These are phyloP conservation scores for Liriodendron chinense DNA, from an alignment of 164 flowering plant genomes.

Conservation along the genomic window DNA sequence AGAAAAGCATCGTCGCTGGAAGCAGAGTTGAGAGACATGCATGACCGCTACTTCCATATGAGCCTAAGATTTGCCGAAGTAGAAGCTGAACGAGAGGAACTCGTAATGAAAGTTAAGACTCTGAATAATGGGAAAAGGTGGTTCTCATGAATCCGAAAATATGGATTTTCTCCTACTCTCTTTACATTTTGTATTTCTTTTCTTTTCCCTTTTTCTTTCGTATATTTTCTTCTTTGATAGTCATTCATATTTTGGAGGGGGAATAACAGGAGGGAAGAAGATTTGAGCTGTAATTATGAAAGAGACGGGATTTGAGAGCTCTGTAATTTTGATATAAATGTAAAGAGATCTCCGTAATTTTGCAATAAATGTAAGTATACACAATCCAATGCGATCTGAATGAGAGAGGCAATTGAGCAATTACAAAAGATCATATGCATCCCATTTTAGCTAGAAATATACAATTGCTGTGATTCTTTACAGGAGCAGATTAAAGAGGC, in stretches of 20 bases:
- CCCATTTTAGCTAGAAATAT: too few relatives aligned
- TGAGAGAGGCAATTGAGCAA: too few relatives aligned
- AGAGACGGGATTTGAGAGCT: neutral
- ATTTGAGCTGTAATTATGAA: neutral
- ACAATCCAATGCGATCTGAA: neutral
- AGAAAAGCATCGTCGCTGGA: slow-evolving; percentile 49
- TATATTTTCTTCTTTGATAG: neutral
- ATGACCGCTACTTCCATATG: slow-evolving; percentile 80
- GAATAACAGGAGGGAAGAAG: neutral
- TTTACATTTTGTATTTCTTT: neutral
- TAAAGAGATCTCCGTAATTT: neutral
- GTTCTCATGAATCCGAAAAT: slow-evolving; percentile 36
- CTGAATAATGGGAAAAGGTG: slow-evolving; percentile 51
- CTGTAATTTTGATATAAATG: neutral
- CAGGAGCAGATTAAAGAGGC: too few relatives aligned
- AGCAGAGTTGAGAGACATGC: slow-evolving; percentile 69
- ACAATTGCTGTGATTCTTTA: too few relatives aligned
- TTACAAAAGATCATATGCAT: too few relatives aligned
- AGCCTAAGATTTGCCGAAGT: slow-evolving; percentile 89
- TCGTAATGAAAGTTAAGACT: slow-evolving; percentile 72
- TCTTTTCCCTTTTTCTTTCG: neutral
- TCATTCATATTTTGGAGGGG: neutral
- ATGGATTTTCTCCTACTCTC: neutral
- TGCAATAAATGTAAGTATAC: neutral
- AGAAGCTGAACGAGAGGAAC: slow-evolving; percentile 80